Evolutionary conservation across 2,329 filamentous ascomycete species (phyloP).

Genomic region (Teratosphaeria pseudoeucalypti): DNA sequence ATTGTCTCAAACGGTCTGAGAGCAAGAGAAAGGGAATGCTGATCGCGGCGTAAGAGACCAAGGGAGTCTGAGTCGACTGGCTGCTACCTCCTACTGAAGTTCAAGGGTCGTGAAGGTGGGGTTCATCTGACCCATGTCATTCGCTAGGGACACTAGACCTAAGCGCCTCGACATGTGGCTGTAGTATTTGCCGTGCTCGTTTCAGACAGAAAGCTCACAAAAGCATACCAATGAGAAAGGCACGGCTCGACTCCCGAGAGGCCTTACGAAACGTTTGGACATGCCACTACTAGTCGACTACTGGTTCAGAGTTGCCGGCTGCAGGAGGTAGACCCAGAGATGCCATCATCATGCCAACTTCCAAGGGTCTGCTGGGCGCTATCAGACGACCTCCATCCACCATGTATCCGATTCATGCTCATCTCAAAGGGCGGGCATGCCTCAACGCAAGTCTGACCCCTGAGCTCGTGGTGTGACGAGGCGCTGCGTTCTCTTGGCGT

Average conservation of each 20-base stretch:
- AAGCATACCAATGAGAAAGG: neutral
- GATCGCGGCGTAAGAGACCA: too few relatives aligned
- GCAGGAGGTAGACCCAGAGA: neutral
- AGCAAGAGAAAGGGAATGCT: neutral
- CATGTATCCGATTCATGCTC: neutral
- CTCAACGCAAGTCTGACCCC: neutral
- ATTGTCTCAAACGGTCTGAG: neutral
- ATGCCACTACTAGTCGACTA: neutral
- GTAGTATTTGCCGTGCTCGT: neutral
- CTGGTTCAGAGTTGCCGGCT: neutral
- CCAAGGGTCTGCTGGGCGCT: neutral
- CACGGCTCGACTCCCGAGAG: neutral
- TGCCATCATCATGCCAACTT: neutral
- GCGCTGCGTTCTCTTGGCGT: neutral
- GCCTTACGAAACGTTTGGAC: neutral
- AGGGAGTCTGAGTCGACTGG: neutral
- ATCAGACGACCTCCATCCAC: neutral
- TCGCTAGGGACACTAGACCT: neutral
- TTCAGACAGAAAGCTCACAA: neutral
- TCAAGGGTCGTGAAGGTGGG: neutral
- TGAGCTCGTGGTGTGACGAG: neutral
- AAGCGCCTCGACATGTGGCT: neutral
- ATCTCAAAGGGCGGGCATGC: neutral
- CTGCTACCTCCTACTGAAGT: neutral
- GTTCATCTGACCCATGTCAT: neutral